Evolutionary conservation across 2,329 filamentous ascomycete genomes (phyloP).

Genomic region (Trichoderma sp.): DNA sequence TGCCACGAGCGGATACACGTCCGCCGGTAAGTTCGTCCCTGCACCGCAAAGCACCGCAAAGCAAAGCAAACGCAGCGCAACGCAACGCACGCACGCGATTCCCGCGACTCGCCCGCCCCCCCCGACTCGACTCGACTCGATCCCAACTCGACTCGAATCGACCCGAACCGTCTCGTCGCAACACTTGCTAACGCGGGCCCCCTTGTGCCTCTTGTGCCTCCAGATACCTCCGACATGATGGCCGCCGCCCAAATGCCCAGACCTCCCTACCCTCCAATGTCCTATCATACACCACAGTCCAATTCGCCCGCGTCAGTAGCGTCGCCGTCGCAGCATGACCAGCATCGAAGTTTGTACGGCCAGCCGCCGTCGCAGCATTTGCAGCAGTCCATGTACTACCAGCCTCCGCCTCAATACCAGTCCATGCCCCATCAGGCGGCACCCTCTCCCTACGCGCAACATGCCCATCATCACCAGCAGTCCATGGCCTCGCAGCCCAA

Average conservation of each 20-base stretch:
- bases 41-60: not conserved
- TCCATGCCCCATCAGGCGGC: constrained; percentile 66
- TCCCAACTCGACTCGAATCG: no score
- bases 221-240: constrained; percentile 67
- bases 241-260: constrained; percentile 70
- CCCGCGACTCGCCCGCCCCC: no score
- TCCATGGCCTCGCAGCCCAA: constrained; percentile 66
- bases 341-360: constrained; percentile 83
- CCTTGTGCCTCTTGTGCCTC: constrained; percentile 1
- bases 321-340: constrained; percentile 85
- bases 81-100: constrained; percentile 28
- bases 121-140: no score
- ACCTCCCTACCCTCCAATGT: constrained; percentile 82
- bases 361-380: constrained; percentile 77
- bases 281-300: constrained; percentile 91
- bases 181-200: constrained; percentile 28
- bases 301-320: constrained; percentile 93
- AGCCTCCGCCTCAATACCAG: constrained; percentile 62
- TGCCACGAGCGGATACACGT: constrained; percentile 80
- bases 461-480: constrained; percentile 53
- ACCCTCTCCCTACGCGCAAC: constrained; percentile 64
- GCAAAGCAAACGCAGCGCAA: constrained; percentile 20
- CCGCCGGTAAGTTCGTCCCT: constrained; percentile 68
- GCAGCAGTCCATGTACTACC: constrained; percentile 79
- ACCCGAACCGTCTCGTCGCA: not conserved